phyloP scores from a whole-genome alignment of 495 filamentous ascomycete species.

The Tuber melanosporum region DNA sequence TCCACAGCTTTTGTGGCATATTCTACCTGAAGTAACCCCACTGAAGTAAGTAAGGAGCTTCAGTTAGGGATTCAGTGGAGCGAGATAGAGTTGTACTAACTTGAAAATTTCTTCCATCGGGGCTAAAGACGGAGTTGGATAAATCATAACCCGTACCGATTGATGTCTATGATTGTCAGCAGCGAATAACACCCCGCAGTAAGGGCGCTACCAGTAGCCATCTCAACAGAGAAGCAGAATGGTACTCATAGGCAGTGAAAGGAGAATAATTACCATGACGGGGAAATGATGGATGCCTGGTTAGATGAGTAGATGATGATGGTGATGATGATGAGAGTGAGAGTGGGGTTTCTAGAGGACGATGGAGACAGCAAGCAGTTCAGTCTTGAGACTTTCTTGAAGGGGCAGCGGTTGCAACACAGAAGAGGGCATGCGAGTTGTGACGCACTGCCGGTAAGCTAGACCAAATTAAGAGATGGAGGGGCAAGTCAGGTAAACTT shows the following conservation, averaged over 20 bases:
- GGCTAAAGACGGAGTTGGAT: constrained; percentile 97
- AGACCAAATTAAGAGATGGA: background rate
- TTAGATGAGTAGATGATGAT: constrained; percentile 23
- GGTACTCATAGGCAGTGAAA: background rate
- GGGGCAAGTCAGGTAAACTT: background rate
- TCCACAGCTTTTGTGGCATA: constrained; percentile 98
- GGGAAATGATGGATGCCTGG: constrained; percentile 12
- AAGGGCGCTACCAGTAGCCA: constrained; percentile 19
- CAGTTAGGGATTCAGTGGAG: constrained; percentile 6
- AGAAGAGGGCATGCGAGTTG: background rate
- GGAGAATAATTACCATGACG: constrained; percentile 30
- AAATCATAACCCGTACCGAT: constrained; percentile 99
- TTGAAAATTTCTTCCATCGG: constrained; percentile 97
- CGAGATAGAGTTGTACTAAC: constrained; percentile 43
- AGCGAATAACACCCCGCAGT: constrained; percentile 33
- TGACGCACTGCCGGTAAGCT: background rate
- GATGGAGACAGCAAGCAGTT: background rate
- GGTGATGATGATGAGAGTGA: constrained; percentile 18
- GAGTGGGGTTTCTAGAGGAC: background rate
- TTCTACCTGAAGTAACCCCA: constrained; percentile 72
- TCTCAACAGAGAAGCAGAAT: constrained; percentile 12
- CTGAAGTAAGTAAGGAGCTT: constrained; percentile 15
- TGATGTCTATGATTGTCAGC: constrained; percentile 63
- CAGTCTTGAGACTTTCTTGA: background rate
- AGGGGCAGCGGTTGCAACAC: background rate